Conservation (phyloP, 2,329 filamentous ascomycete genomes). For the Venturia carpophila region DNA sequence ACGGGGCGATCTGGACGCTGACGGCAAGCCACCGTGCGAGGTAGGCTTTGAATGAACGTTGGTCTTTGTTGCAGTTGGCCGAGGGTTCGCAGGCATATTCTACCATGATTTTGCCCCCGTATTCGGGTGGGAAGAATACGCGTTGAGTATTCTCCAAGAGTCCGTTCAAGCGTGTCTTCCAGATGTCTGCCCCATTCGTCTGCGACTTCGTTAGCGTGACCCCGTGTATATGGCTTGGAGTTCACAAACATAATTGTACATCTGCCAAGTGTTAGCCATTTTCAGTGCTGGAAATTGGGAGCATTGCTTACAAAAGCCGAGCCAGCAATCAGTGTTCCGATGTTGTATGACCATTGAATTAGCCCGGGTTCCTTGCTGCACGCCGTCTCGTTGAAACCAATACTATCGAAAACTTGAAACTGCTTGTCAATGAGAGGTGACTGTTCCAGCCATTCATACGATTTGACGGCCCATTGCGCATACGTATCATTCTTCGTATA, state of each 20-base stretch:
- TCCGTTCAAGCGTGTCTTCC: constrained; percentile 46
- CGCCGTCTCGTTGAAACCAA: constrained; percentile 47
- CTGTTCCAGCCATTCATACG: constrained; percentile 29
- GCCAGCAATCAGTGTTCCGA: constrained; percentile 58
- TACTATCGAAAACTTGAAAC: constrained; percentile 36
- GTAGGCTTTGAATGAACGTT: constrained; percentile 65
- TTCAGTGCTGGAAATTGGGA: background rate
- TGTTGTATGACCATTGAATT: constrained; percentile 57
- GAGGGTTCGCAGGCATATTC: constrained; percentile 60
- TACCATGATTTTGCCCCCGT: constrained; percentile 48
- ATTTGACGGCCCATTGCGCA: constrained; percentile 30
- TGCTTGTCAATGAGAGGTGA: constrained; percentile 24
- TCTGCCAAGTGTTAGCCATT: background rate
- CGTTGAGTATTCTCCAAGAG: constrained; percentile 40
- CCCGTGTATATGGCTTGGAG: constrained; percentile 32
- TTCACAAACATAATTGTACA: constrained; percentile 1
- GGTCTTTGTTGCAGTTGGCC: constrained; percentile 59
- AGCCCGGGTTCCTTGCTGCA: constrained; percentile 23
- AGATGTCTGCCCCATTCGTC: constrained; percentile 44
- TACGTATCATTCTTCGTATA: constrained; percentile 33
- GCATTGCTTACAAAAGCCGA: constrained; percentile 16
- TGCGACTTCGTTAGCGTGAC: constrained; percentile 50
- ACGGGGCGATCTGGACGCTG: constrained; percentile 55
- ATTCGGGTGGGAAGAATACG: constrained; percentile 43
- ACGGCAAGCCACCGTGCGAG: constrained; percentile 58